Evolutionary conservation across 257 asterid genomes (phyloP), one percentile per base, ranked within the genome.

Genomic region (Solanum paucissectum): DNA sequence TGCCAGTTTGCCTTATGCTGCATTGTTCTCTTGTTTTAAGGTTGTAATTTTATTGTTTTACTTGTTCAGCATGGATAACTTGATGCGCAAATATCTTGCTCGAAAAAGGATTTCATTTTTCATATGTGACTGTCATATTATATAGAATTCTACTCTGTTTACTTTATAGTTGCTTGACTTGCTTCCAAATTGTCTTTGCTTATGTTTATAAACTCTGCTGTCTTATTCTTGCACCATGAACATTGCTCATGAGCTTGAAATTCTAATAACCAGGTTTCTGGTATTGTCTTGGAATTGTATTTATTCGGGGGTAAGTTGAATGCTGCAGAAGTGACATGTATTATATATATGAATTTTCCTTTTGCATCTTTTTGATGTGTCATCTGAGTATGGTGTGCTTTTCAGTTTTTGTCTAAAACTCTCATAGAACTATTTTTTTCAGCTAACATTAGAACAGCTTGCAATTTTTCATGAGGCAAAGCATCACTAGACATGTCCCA

Each of bases 1-100:
- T 81, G 92, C 99, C 87, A 97, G 98, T 90, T 92, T 95, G 93
- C 99, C 99, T 87, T 97, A 95, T 90, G 98, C 99, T 81, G 98
- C 99, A 7, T 93, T 95, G 49, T 97, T 97, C 91, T 95, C 99
- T 88, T 93, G 98, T 91, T 92, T 95, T 88, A 97, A 95, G 98
- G 99, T 97, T 87, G 62, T 90, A 86, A 27, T 68, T 87, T 89
- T n/a, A 33, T 64, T 29, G 7, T 32, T 42, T 36, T 32, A 75
- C 25, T 84, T 11, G 69, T 49, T 81, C 69, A 16, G 42, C 18
- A 27, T 29, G 85, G 85, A 29, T 81, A 81, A 18, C 7, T 18
- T 46, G 29, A 81, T 81, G 69, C 6, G 7, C 4, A 27, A 4
- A 9, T 29, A 81, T 8, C 25, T 46, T 81, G 52, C 69, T 2